phyloP scores from a whole-genome alignment of 2,329 filamentous ascomycete genomes.

The Ophiocordyceps polyrhachis-furcata region DNA sequence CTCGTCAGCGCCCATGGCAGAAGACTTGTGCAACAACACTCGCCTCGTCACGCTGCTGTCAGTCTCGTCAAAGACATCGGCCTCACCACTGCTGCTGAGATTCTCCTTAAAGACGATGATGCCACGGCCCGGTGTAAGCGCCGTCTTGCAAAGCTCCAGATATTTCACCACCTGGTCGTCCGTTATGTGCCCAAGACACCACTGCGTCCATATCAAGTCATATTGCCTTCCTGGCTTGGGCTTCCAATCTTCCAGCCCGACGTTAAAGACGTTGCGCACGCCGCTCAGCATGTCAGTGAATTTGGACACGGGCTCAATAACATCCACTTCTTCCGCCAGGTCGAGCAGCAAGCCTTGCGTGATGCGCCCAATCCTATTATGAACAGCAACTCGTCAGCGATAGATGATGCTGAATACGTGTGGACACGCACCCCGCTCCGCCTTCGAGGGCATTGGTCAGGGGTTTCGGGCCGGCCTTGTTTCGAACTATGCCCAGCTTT shows the following conservation, averaged over 20 bases:
- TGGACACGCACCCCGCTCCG: slow-evolving; percentile 18
- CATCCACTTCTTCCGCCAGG: slow-evolving; percentile 54
- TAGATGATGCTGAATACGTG: neutral
- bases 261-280: slow-evolving; percentile 44
- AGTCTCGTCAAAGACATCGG: slow-evolving; percentile 54
- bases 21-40: slow-evolving; percentile 4
- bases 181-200: slow-evolving; percentile 71
- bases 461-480: slow-evolving; percentile 13
- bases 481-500: slow-evolving; percentile 33
- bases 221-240: slow-evolving; percentile 33
- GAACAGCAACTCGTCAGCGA: neutral
- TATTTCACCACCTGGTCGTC: slow-evolving; percentile 54
- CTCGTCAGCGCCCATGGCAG: neutral
- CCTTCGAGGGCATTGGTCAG: slow-evolving; percentile 16
- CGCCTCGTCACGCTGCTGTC: slow-evolving; percentile 63
- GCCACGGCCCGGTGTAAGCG: slow-evolving; percentile 10
- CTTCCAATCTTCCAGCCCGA: slow-evolving; percentile 56
- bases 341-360: slow-evolving; percentile 59
- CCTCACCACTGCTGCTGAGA: slow-evolving; percentile 26
- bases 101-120: slow-evolving; percentile 45
- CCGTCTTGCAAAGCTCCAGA: slow-evolving; percentile 38
- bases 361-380: slow-evolving; percentile 58
- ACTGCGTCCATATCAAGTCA: slow-evolving; percentile 76
- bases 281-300: slow-evolving; percentile 52
- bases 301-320: slow-evolving; percentile 69